phyloP scores from a whole-genome alignment of 805 yeast species.

The Candida ipomoeae region DNA sequence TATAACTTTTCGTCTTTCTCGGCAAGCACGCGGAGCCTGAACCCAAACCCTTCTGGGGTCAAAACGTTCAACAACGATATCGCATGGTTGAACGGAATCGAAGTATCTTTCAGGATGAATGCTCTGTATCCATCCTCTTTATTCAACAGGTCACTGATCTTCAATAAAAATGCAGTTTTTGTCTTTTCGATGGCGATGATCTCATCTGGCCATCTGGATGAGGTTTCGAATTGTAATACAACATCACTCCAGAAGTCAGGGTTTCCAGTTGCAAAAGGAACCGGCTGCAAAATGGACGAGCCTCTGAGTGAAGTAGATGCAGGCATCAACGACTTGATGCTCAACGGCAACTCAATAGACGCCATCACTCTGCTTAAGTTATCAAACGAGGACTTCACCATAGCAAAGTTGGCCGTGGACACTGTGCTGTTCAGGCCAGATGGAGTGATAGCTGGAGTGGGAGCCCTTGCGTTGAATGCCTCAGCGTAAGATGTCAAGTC shows the following conservation, averaged over 20 bases:
- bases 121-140: slow-evolving; percentile 53
- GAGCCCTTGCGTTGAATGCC: slow-evolving; percentile 49
- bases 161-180: slow-evolving; percentile 82
- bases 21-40: slow-evolving; percentile 68
- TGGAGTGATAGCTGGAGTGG: slow-evolving; percentile 57
- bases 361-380: slow-evolving; percentile 45
- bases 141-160: slow-evolving; percentile 48
- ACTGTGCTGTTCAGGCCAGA: slow-evolving; percentile 48
- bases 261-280: slow-evolving; percentile 69
- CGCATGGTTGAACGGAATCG: slow-evolving; percentile 61
- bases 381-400: slow-evolving; percentile 44
- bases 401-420: slow-evolving; percentile 25
- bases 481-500: slow-evolving; percentile 36
- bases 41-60: slow-evolving; percentile 89
- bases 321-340: slow-evolving; percentile 68
- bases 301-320: slow-evolving; percentile 71
- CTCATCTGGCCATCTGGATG: slow-evolving; percentile 96
- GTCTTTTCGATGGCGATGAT: slow-evolving; percentile 78
- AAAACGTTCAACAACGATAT: slow-evolving; percentile 59
- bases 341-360: slow-evolving; percentile 57
- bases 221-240: slow-evolving; percentile 81
- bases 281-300: slow-evolving; percentile 74
- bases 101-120: slow-evolving; percentile 59
- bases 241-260: slow-evolving; percentile 80
- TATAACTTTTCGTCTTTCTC: slow-evolving; percentile 81